phyloP scores from a whole-genome alignment of 2,329 filamentous ascomycete genomes.

The Diaporthe sp. region DNA sequence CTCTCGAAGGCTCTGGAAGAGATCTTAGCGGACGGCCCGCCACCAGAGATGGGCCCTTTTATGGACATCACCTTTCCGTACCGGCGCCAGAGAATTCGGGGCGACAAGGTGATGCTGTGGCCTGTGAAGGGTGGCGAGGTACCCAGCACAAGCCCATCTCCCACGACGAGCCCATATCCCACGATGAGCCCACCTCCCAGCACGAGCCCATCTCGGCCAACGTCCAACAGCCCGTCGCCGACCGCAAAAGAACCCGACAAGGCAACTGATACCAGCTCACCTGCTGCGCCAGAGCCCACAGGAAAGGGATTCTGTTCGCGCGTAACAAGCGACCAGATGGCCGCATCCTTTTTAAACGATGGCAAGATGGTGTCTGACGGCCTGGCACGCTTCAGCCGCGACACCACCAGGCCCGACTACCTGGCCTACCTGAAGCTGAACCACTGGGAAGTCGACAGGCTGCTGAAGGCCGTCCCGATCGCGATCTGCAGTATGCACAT shows the following conservation, averaged over 20 bases:
- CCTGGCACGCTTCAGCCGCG: background rate
- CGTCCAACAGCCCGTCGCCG: too few species aligned
- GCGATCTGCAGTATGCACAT: background rate
- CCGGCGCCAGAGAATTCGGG: background rate
- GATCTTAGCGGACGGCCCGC: background rate
- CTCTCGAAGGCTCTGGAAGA: background rate
- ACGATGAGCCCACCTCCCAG: too few species aligned
- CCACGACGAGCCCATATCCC: too few species aligned
- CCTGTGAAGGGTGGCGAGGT: background rate
- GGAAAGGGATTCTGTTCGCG: background rate
- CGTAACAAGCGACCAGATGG: background rate
- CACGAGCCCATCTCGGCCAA: too few species aligned
- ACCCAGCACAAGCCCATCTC: too few species aligned
- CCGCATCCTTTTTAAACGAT: background rate
- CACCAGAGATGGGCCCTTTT: background rate
- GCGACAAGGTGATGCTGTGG: background rate
- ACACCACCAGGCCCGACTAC: background rate
- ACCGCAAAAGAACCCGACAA: too few species aligned
- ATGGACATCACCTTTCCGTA: background rate
- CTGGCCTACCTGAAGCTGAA: background rate
- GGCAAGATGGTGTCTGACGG: background rate
- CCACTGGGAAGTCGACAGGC: background rate
- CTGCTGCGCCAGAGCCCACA: too few species aligned
- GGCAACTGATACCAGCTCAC: too few species aligned
- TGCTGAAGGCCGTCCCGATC: background rate